Percentiles rank a stretch among this genome's conserved stretches.
These are phyloP conservation scores for Parachaetomium inaequale DNA, from an alignment of 495 filamentous ascomycete genomes.

Conservation along the genomic window DNA sequence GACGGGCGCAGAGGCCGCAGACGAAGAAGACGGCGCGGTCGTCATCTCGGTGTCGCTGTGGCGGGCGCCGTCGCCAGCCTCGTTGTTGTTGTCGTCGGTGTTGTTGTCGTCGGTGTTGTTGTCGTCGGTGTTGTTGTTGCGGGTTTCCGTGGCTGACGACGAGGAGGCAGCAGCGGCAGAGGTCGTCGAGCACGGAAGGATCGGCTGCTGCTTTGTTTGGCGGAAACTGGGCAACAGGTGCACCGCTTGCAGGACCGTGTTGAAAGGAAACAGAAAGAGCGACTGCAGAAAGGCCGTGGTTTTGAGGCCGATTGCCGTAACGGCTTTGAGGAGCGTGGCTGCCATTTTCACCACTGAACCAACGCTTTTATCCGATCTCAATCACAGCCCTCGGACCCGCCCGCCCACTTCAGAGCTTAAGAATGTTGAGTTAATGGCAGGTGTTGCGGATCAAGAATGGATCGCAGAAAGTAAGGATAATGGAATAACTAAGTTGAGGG, in stretches of 20 bases:
- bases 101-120: background rate
- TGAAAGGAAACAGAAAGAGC: conserved; percentile 25
- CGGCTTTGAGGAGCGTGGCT: conserved; percentile 24
- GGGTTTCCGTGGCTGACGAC: background rate
- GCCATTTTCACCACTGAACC: conserved; percentile 24
- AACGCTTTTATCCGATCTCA: background rate
- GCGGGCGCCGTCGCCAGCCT: background rate
- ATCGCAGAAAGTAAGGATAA: background rate
- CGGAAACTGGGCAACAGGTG: conserved; percentile 12
- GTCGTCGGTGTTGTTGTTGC: conserved; percentile 5
- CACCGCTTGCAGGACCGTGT: conserved; percentile 21
- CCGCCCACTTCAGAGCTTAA: background rate
- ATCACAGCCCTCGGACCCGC: background rate
- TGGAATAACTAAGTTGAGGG: background rate
- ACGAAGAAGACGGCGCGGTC: conserved; percentile 12
- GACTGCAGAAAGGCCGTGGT: conserved; percentile 27
- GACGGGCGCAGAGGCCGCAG: conserved; percentile 6
- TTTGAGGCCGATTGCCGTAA: conserved; percentile 27
- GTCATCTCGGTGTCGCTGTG: conserved; percentile 17
- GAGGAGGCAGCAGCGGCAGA: conserved; percentile 2
- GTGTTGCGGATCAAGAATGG: background rate
- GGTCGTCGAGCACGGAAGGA: conserved; percentile 10
- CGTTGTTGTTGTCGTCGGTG: too few relatives aligned
- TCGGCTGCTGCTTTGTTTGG: conserved; percentile 10
- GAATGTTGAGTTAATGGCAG: background rate